Evolutionary conservation across 2,329 filamentous ascomycete genomes (phyloP).

Genomic region (Emmonsia crescens): DNA sequence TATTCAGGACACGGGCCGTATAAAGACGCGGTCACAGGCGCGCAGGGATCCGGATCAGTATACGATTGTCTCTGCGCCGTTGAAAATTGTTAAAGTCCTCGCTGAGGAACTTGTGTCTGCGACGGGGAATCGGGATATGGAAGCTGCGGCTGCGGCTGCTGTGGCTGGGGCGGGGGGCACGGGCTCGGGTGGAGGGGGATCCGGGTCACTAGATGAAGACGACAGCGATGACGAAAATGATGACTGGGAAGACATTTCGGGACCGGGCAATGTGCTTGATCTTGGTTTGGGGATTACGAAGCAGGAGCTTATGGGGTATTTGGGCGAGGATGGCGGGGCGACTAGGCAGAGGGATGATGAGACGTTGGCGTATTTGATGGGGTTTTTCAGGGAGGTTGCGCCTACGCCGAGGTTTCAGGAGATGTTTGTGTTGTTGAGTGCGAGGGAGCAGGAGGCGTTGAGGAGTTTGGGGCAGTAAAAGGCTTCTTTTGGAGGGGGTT

Average conservation of each 20-base stretch:
- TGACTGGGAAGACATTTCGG: constrained; percentile 80
- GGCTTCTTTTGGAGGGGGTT: no score
- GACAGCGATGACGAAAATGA: constrained; percentile 62
- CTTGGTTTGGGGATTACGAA: constrained; percentile 59
- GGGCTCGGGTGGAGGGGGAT: constrained; percentile 29
- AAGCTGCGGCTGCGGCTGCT: constrained; percentile 47
- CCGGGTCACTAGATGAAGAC: constrained; percentile 40
- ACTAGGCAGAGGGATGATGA: constrained; percentile 71
- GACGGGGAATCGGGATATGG: constrained; percentile 45
- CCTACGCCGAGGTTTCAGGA: constrained; percentile 45
- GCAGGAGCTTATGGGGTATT: constrained; percentile 69
- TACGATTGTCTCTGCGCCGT: constrained; percentile 71
- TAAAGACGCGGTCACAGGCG: constrained; percentile 87
- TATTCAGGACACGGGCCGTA: constrained; percentile 63
- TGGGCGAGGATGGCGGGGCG: constrained; percentile 43
- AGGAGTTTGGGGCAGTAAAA: constrained; percentile 13
- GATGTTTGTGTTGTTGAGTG: constrained; percentile 44
- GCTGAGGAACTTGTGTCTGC: constrained; percentile 83
- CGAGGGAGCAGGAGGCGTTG: constrained; percentile 38
- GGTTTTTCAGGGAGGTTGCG: constrained; percentile 60
- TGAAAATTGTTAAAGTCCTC: constrained; percentile 95
- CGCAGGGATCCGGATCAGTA: constrained; percentile 83
- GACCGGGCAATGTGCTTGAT: constrained; percentile 52
- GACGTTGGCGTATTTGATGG: constrained; percentile 70
- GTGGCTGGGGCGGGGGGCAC: constrained; percentile 42